Percentiles rank a stretch among this genome's conserved stretches.
These are phyloP conservation scores for Sphaerulina musiva DNA, from an alignment of 2,329 filamentous ascomycete species.

Conservation along the genomic window DNA sequence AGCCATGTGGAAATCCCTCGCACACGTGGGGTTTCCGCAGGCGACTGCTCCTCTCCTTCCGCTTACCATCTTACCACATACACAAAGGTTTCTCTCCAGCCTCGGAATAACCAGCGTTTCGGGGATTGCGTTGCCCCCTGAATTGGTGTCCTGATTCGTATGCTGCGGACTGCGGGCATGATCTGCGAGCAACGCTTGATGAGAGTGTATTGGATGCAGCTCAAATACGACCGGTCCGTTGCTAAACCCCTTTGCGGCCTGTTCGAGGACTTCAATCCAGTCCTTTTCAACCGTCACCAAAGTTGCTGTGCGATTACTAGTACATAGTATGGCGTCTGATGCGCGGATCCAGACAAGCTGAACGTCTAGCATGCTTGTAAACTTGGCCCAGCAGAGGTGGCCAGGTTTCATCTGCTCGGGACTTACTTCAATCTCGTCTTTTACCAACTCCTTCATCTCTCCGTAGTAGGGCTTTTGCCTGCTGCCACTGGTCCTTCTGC, in stretches of 20 bases:
- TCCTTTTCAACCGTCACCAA: conserved; percentile 12
- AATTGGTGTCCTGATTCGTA: background rate
- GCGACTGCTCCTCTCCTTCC: conserved; percentile 13
- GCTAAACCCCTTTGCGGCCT: conserved; percentile 1
- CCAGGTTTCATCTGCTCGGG: conserved; percentile 10
- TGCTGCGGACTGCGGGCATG: background rate
- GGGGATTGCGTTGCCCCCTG: background rate
- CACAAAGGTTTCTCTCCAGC: conserved; percentile 7
- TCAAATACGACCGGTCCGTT: conserved; percentile 11
- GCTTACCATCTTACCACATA: conserved; percentile 13
- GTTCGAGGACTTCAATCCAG: conserved; percentile 5
- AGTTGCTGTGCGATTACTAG: conserved; percentile 2
- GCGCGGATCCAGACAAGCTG: conserved; percentile 6
- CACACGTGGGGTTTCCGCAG: conserved; percentile 16
- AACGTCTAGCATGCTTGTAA: conserved; percentile 8
- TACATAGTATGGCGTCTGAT: conserved; percentile 13
- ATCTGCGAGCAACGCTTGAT: conserved; percentile 5
- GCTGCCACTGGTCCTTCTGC: conserved; percentile 5
- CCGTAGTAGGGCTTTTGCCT: conserved; percentile 2
- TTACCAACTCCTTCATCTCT: conserved; percentile 7
- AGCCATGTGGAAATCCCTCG: conserved; percentile 16
- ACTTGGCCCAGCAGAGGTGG: conserved; percentile 14
- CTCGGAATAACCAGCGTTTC: background rate
- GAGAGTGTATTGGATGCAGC: conserved; percentile 3
- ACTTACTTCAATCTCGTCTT: conserved; percentile 1